Evolutionary conservation across 495 filamentous ascomycete genomes (phyloP).

Genomic region (Cercophora samala): DNA sequence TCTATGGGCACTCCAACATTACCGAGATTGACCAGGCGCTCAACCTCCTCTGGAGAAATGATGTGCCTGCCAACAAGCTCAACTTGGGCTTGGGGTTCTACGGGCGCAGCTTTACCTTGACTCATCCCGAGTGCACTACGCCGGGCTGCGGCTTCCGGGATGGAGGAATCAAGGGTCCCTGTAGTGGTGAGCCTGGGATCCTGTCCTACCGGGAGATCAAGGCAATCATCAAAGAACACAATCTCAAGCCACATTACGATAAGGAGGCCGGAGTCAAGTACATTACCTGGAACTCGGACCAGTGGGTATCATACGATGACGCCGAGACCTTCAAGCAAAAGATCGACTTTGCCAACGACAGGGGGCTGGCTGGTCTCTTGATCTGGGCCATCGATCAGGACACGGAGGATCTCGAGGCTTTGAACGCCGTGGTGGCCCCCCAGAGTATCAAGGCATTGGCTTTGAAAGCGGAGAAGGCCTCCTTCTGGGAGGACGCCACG

Average conservation of each 20-base stretch:
- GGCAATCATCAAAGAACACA: not conserved
- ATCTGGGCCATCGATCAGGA: conserved; percentile 40
- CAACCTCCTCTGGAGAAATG: conserved; percentile 51
- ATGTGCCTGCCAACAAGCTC: conserved; percentile 43
- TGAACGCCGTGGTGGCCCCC: conserved; percentile 11
- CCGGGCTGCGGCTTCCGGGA: conserved; percentile 22
- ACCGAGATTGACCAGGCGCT: conserved; percentile 50
- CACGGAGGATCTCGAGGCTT: conserved; percentile 14
- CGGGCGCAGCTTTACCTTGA: conserved; percentile 38
- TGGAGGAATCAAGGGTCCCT: not conserved
- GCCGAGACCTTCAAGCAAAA: conserved; percentile 42
- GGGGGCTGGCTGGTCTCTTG: conserved; percentile 30
- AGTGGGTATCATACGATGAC: conserved; percentile 52
- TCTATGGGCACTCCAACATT: conserved; percentile 51
- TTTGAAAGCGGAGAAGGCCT: not conserved
- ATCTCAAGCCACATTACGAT: conserved; percentile 20
- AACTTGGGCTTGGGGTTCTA: conserved; percentile 52
- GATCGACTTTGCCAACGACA: conserved; percentile 30
- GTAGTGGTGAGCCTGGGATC: conserved; percentile 23
- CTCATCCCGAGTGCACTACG: conserved; percentile 16
- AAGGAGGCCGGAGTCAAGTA: conserved; percentile 40
- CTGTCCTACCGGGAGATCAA: conserved; percentile 41
- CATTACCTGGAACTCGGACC: conserved; percentile 36
- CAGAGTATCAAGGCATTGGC: not conserved
- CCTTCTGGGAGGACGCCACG: not conserved